Evolutionary conservation across 1,139 yeast genomes (phyloP).

Genomic region (Geotrichum phurueaensis): DNA sequence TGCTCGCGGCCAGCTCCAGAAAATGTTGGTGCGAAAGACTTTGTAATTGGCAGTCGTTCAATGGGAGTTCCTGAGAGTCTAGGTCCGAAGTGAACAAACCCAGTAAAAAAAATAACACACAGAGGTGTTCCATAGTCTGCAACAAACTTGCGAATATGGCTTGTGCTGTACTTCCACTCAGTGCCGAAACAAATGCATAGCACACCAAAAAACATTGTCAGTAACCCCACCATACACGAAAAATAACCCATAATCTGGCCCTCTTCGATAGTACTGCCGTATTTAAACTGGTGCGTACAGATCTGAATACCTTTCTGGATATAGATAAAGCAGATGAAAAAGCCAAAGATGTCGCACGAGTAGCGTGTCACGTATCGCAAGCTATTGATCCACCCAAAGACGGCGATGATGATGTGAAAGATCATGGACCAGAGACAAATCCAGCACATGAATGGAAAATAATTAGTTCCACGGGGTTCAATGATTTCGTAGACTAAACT

Average conservation of each 20-base stretch:
- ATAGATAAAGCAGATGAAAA: constrained; percentile 85
- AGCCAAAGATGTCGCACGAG: constrained; percentile 91
- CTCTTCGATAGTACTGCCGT: constrained; percentile 26
- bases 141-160: constrained; percentile 58
- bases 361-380: constrained; percentile 70
- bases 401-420: constrained; percentile 68
- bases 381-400: constrained; percentile 62
- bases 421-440: constrained; percentile 85
- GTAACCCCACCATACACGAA: constrained; percentile 64
- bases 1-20: constrained; percentile 39
- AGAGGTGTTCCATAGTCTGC: constrained; percentile 83
- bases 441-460: constrained; percentile 95
- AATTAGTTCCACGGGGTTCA: constrained; percentile 50
- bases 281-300: constrained; percentile 59
- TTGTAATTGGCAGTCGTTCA: constrained; percentile 62
- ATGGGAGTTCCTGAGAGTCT: constrained; percentile 49
- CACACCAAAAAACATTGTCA: constrained; percentile 71
- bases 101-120: constrained; percentile 82
- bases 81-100: constrained; percentile 87
- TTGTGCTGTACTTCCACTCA: constrained; percentile 54
- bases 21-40: constrained; percentile 68
- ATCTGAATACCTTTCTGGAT: constrained; percentile 87
- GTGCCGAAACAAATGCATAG: constrained; percentile 56
- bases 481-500: constrained; percentile 84
- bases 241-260: constrained; percentile 62